Evolutionary conservation across 208 protist species (phyloP).

Genomic region (Acanthamoeba culbertsoni): DNA sequence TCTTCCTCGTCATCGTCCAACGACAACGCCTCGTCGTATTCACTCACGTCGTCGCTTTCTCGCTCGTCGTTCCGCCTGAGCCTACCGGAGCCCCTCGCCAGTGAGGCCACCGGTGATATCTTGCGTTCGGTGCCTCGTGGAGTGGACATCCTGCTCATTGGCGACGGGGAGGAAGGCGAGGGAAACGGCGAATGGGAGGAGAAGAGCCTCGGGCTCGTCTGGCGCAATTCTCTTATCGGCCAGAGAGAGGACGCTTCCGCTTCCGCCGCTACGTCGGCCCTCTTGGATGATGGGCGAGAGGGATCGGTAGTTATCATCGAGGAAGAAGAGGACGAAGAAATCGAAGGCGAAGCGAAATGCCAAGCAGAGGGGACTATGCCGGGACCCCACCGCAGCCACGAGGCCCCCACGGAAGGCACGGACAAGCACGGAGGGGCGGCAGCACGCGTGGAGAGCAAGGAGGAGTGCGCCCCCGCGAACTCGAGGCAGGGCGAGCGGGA

Average conservation of each 20-base stretch:
- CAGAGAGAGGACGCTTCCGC: background rate
- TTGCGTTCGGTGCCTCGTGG: background rate
- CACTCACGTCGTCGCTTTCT: background rate
- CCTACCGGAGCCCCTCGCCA: background rate
- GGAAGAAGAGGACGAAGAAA: background rate
- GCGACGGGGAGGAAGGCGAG: background rate
- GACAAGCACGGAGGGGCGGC: no score
- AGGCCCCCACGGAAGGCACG: no score
- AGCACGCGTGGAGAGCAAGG: no score
- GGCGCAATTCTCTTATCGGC: background rate
- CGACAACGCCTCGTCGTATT: background rate
- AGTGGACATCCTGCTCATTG: background rate
- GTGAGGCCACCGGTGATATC: background rate
- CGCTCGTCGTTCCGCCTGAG: conserved; percentile 7
- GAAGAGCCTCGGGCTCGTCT: conserved; percentile 42
- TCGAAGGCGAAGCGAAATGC: background rate
- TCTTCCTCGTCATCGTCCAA: background rate
- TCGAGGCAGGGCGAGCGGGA: no score
- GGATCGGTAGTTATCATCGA: background rate
- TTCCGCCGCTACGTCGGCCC: background rate
- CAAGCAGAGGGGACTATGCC: no score
- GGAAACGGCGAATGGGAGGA: conserved; percentile 4
- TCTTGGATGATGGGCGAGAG: background rate
- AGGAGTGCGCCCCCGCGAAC: no score
- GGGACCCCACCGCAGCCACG: no score